These are phyloP conservation scores for Sarcocystis neurona DNA, from an alignment of 169 alveolate genomes.

Conservation along the genomic window DNA sequence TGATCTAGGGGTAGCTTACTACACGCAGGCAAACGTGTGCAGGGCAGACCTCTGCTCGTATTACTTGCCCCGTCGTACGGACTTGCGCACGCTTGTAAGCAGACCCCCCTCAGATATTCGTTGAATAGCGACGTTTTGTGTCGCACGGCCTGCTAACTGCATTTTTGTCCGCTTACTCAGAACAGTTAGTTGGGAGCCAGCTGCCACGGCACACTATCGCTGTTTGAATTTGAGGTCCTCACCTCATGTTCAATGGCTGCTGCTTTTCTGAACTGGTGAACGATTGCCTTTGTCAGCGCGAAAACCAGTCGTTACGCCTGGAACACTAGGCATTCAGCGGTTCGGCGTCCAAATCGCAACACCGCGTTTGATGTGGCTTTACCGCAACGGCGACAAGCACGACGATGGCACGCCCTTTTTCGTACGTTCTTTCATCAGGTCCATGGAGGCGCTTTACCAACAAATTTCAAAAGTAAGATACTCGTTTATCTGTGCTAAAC, in stretches of 20 bases:
- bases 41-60: too few relatives aligned
- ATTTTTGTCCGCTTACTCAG: too few relatives aligned
- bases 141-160: too few relatives aligned
- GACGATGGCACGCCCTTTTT: conserved; percentile 85
- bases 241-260: background rate
- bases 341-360: conserved; percentile 82
- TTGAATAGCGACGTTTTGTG: too few relatives aligned
- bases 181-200: too few relatives aligned
- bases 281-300: conserved; percentile 42
- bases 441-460: conserved; percentile 74
- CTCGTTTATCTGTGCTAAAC: too few relatives aligned
- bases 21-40: too few relatives aligned
- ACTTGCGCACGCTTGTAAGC: too few relatives aligned
- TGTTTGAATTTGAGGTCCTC: background rate
- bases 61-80: too few relatives aligned
- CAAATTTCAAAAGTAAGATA: conserved; percentile 79
- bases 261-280: background rate
- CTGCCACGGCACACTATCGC: too few relatives aligned
- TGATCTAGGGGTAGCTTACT: too few relatives aligned
- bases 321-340: conserved; percentile 82
- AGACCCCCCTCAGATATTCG: too few relatives aligned
- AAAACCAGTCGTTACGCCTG: conserved; percentile 71
- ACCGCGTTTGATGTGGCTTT: conserved; percentile 87
- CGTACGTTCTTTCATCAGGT: conserved; percentile 78
- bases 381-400: conserved; percentile 88